Conservation (phyloP, 768 basidiomycete species). For the Rhizopogon rudus region DNA sequence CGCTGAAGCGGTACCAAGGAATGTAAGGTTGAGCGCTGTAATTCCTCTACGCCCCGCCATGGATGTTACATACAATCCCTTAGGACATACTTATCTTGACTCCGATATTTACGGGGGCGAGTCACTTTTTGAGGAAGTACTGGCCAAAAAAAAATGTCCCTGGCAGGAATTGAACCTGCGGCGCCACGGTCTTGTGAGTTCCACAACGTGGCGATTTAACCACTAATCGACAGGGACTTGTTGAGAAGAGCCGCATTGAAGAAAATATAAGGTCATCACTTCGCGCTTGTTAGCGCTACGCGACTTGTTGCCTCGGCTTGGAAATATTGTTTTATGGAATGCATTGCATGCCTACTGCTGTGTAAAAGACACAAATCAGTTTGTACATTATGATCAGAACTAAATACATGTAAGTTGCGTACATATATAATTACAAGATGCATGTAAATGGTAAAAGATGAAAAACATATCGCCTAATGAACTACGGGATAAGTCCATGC, state of each 20-base stretch:
- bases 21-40: slow-evolving; percentile 53
- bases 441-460: not conserved
- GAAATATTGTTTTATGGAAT: too few species aligned
- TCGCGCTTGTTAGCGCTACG: too few species aligned
- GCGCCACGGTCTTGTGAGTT: slow-evolving; percentile 30
- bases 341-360: too few species aligned
- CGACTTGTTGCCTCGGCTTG: too few species aligned
- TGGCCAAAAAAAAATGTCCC: slow-evolving; percentile 25
- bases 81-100: not conserved
- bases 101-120: too few species aligned
- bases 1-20: slow-evolving; percentile 79
- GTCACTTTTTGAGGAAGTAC: too few species aligned
- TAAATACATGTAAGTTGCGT: not conserved
- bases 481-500: slow-evolving; percentile 40
- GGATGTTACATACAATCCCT: not conserved
- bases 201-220: slow-evolving; percentile 40
- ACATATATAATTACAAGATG: slow-evolving; percentile 1
- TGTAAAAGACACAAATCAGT: not conserved
- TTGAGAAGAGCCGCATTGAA: not conserved
- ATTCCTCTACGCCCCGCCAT: slow-evolving; percentile 14
- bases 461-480: not conserved
- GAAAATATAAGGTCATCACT: not conserved
- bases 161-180: slow-evolving; percentile 36
- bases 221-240: slow-evolving; percentile 38
- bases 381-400: not conserved